phyloP scores from a whole-genome alignment of 139 green algal genomes.

The Haematococcus lacustris region DNA sequence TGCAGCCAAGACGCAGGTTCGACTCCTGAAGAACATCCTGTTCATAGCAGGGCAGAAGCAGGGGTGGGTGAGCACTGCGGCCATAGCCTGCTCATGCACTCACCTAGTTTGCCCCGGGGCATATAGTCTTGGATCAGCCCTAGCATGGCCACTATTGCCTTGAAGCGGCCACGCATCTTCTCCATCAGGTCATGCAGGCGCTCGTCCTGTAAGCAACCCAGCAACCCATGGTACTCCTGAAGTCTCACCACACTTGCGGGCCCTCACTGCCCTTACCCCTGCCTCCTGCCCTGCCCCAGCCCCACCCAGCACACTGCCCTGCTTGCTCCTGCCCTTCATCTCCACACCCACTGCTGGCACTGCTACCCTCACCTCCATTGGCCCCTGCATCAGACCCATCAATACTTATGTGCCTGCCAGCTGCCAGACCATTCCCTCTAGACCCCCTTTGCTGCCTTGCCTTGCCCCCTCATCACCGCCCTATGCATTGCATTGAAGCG shows the following conservation, averaged over 20 bases:
- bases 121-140: conserved; percentile 28
- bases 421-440: not conserved
- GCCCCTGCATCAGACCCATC: not conserved
- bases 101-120: too few relatives aligned
- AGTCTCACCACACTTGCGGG: not conserved
- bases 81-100: too few relatives aligned
- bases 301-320: too few relatives aligned
- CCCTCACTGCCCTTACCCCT: not conserved
- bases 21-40: too few relatives aligned
- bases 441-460: not conserved
- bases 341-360: not conserved
- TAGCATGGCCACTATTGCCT: conserved; percentile 43
- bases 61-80: too few relatives aligned
- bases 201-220: conserved; percentile 47
- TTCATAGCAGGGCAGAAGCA: too few relatives aligned
- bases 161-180: conserved; percentile 53
- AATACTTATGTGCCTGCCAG: not conserved
- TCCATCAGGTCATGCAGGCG: conserved; percentile 56
- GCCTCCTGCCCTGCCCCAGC: not conserved
- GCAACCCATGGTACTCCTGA: not conserved
- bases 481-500: not conserved
- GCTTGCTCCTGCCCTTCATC: not conserved
- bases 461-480: not conserved
- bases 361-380: not conserved
- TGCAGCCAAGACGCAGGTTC: too few relatives aligned